Percentiles rank a stretch among this genome's conserved stretches.
Evolutionary conservation across 331 rosid species (phyloP).

Genomic region (Phaseolus coccineus): DNA sequence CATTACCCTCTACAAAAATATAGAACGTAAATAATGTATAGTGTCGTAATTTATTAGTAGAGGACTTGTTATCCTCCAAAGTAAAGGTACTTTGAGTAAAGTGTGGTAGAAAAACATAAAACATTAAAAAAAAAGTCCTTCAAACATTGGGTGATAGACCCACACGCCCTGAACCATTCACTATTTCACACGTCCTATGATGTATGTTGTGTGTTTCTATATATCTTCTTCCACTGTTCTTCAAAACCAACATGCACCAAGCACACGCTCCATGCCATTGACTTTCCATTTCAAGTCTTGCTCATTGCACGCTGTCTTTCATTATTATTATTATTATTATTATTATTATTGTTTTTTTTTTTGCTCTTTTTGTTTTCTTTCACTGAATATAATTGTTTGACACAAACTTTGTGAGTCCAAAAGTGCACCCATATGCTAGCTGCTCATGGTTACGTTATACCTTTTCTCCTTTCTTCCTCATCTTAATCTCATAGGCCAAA

Average conservation of each 20-base stretch:
- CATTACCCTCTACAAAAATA: too few relatives aligned
- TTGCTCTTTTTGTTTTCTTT: slow-evolving; percentile 12
- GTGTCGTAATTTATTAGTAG: too few relatives aligned
- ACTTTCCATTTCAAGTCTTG: slow-evolving; percentile 29
- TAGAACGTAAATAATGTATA: too few relatives aligned
- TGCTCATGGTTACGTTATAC: slow-evolving; percentile 16
- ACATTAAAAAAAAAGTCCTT: background rate
- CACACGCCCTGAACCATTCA: background rate
- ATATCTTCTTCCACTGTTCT: background rate
- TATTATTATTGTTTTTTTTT: background rate
- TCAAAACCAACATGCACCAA: slow-evolving; percentile 15
- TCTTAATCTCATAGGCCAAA: background rate
- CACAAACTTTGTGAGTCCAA: slow-evolving; percentile 19
- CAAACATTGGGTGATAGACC: background rate
- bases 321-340: background rate
- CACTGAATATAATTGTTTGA: slow-evolving; percentile 8
- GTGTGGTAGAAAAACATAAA: background rate
- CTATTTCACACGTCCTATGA: slow-evolving; percentile 20
- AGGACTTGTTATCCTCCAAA: background rate
- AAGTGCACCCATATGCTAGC: slow-evolving; percentile 12
- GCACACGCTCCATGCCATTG: slow-evolving; percentile 15
- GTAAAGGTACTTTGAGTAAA: background rate
- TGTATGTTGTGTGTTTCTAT: too few relatives aligned
- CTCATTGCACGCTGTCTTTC: slow-evolving; percentile 26
- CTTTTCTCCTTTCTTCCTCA: slow-evolving; percentile 14